A percentile compares a stretch with the other conserved stretches of the same genome.
Conservation (phyloP, 768 basidiomycete species). For the Lentinula boryana region DNA sequence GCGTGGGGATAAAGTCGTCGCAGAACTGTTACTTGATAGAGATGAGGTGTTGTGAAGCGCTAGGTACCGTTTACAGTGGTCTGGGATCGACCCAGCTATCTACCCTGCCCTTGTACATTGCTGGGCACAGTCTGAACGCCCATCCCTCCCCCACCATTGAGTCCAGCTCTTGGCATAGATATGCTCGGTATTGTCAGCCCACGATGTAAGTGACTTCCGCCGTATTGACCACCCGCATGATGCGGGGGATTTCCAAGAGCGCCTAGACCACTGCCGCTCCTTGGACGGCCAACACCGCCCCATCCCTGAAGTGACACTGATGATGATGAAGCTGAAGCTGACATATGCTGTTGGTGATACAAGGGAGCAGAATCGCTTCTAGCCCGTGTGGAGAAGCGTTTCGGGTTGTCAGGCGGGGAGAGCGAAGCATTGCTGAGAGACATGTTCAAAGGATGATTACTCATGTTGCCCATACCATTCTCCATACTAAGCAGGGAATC, state of each 20-base stretch:
- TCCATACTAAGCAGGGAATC: constrained; percentile 3
- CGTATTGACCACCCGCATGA: background rate
- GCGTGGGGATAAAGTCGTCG: background rate
- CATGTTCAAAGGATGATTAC: constrained; percentile 4
- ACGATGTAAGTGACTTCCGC: background rate
- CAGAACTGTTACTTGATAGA: background rate
- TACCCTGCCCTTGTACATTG: constrained; percentile 1
- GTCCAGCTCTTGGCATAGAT: constrained; percentile 3
- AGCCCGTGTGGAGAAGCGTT: constrained; percentile 42
- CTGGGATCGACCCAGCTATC: background rate
- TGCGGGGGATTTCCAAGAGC: background rate
- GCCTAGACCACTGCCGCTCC: constrained; percentile 45
- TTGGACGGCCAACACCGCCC: constrained; percentile 30
- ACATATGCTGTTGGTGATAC: constrained; percentile 35
- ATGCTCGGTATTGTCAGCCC: constrained; percentile 4
- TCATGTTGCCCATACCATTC: background rate
- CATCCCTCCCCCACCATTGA: constrained; percentile 3
- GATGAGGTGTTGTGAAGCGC: background rate
- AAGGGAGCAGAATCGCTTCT: constrained; percentile 66
- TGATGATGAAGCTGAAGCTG: constrained; percentile 11
- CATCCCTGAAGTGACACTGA: constrained; percentile 13
- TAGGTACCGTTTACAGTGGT: background rate
- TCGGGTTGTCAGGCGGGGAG: constrained; percentile 18
- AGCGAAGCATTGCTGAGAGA: constrained; percentile 15
- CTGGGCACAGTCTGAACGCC: constrained; percentile 4